These are phyloP conservation scores for Houttuynia cordata DNA, from an alignment of 164 flowering plant species.

Conservation along the genomic window DNA sequence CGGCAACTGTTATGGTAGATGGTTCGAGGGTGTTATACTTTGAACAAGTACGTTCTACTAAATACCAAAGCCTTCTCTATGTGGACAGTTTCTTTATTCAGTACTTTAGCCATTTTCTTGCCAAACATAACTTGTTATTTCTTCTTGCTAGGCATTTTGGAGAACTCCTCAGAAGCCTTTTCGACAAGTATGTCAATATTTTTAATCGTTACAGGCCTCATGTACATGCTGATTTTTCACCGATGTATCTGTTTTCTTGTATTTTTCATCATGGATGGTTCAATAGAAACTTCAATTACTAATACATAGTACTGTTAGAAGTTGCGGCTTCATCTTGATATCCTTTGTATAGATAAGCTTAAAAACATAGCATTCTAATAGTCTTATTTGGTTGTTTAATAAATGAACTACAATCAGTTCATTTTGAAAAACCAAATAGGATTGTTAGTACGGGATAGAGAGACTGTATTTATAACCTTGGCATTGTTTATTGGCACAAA, in stretches of 20 bases:
- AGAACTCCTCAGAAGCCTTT: constrained; percentile 97
- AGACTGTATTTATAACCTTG: too few species aligned
- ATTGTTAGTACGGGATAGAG: too few species aligned
- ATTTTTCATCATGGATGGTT: neutral
- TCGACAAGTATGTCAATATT: constrained; percentile 50
- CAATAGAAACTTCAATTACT: neutral
- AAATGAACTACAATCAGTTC: too few species aligned
- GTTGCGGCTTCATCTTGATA: too few species aligned
- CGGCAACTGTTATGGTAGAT: constrained; percentile 94
- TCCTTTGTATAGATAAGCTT: too few species aligned
- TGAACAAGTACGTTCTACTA: constrained; percentile 48
- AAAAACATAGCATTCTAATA: too few species aligned
- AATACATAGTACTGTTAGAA: too few species aligned
- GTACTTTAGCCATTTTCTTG: neutral
- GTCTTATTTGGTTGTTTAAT: too few species aligned
- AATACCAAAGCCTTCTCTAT: neutral
- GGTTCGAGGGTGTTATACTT: constrained; percentile 77
- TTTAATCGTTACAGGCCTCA: neutral
- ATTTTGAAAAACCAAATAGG: too few species aligned
- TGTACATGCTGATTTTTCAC: neutral
- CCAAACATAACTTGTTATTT: neutral
- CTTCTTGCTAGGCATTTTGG: constrained; percentile 77
- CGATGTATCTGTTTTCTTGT: neutral
- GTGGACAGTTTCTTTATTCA: neutral
- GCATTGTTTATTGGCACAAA: too few species aligned